Evolutionary conservation across 148 eudicot genomes (phyloP).

Genomic region (Tetragonia tetragonoides): DNA sequence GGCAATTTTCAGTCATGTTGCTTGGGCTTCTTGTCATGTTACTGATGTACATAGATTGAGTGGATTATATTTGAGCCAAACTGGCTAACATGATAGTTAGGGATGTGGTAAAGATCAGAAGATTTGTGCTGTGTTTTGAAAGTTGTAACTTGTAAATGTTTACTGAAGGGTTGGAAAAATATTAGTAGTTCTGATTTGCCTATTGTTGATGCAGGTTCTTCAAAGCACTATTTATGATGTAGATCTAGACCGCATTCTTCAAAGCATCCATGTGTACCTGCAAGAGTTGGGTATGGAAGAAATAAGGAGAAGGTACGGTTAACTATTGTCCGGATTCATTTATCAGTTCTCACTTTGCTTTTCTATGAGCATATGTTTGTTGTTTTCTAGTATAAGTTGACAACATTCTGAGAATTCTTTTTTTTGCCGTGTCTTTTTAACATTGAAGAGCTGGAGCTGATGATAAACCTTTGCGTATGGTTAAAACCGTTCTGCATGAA

Average conservation of each 20-base stretch:
- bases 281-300: constrained; percentile 99
- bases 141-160: not conserved
- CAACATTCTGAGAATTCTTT: constrained; percentile 1
- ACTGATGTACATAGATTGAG: too few species aligned
- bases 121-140: not conserved
- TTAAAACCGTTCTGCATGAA: constrained; percentile 96
- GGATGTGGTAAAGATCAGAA: not conserved
- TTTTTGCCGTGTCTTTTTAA: not conserved
- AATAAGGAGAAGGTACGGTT: constrained; percentile 81
- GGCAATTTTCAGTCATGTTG: too few species aligned
- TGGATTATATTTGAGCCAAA: not conserved
- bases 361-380: not conserved
- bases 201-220: constrained; percentile 64
- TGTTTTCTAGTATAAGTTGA: constrained; percentile 5
- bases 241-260: constrained; percentile 93
- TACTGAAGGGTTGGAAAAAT: not conserved
- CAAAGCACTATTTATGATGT: constrained; percentile 91
- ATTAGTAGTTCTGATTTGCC: constrained; percentile 3
- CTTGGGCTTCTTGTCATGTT: too few species aligned
- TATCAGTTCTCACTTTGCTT: not conserved
- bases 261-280: constrained; percentile 90
- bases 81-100: not conserved
- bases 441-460: constrained; percentile 88
- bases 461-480: constrained; percentile 98
- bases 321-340: not conserved